Evolutionary conservation across 768 basidiomycete species (phyloP), one percentile per base, ranked within the genome.

Genomic region (Termitomyces sp.): DNA sequence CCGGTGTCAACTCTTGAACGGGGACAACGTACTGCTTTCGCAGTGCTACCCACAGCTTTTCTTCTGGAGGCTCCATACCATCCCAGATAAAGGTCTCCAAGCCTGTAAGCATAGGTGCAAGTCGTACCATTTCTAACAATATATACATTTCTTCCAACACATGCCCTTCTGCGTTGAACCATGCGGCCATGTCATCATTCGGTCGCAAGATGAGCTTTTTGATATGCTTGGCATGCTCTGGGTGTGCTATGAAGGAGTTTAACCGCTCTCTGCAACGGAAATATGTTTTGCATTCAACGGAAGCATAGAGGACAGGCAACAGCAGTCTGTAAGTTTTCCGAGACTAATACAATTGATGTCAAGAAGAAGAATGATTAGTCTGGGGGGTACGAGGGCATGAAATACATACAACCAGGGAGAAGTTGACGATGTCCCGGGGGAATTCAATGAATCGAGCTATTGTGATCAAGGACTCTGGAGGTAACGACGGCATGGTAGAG

Each of bases 21-120:
- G 32, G 18, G 26, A 35, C 26, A 22, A 61, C 61, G 26, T 51
- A 65, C 65, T 58, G 58, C 36, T 57, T 52, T 10, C 64, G 58
- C 12, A 69, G 61, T 28, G 55, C 58, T 40, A 53, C 42, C 67
- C 68, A 69, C 7, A 69, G 26, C 13, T 24, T 54, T 24, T 66
- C 66, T 20, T 56, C 54, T 26, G 63, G 64, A 54, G 60, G 57
- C 36, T 69, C 65, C 26, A 58, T 53, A 13, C 65, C 67, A 57
- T 68, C 68, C 67, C 68, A 69, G 26, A 69, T 60, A 42, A 69
- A 66, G 7, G 57, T 68, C 33, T 62, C 48, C 43, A 68, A 52
- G 7, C 30, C 36, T 35, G 36, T 28, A 6, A 68, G 54, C 30
- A 63, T 54, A 3, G 65, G 68, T 12, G 53, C 53, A 16, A 69